These are phyloP conservation scores for Cladorrhinum sp. DNA, from an alignment of 2,329 filamentous ascomycete genomes.

Conservation along the genomic window DNA sequence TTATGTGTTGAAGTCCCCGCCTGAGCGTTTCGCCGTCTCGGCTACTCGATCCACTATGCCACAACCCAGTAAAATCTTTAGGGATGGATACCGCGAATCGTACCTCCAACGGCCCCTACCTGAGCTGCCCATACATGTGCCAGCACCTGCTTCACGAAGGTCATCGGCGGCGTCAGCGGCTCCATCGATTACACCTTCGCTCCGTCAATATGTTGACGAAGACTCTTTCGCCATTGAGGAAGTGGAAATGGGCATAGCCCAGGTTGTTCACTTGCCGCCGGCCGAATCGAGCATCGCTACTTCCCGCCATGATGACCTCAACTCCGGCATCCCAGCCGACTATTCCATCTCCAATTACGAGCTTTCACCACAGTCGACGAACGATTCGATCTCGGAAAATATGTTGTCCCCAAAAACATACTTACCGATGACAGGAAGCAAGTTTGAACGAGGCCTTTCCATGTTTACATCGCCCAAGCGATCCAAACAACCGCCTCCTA, in stretches of 20 bases:
- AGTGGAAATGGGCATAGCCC: slow-evolving; percentile 28
- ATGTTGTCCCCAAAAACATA: slow-evolving; percentile 18
- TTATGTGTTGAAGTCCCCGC: slow-evolving; percentile 33
- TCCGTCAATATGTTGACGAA: slow-evolving; percentile 24
- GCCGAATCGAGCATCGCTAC: not conserved
- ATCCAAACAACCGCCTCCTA: not conserved
- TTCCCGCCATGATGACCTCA: not conserved
- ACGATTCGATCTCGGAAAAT: slow-evolving; percentile 7
- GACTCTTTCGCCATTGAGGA: slow-evolving; percentile 22
- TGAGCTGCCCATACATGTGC: slow-evolving; percentile 26
- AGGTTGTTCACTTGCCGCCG: slow-evolving; percentile 14
- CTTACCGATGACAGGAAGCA: slow-evolving; percentile 22
- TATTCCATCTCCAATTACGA: slow-evolving; percentile 27
- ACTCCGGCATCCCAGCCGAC: slow-evolving; percentile 4
- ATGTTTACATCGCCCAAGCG: slow-evolving; percentile 13
- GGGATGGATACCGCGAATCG: slow-evolving; percentile 25
- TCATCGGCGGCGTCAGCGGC: slow-evolving; percentile 22
- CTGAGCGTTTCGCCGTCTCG: slow-evolving; percentile 27
- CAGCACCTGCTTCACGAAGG: slow-evolving; percentile 12
- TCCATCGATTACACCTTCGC: slow-evolving; percentile 29
- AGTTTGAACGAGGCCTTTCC: slow-evolving; percentile 19
- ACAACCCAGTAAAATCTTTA: slow-evolving; percentile 33
- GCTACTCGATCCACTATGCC: slow-evolving; percentile 19
- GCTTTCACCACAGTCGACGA: slow-evolving; percentile 20
- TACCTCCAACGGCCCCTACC: slow-evolving; percentile 32